Base-by-base conservation (phyloP, 495 filamentous ascomycete genomes). In the Penicillium pulvis region DNA sequence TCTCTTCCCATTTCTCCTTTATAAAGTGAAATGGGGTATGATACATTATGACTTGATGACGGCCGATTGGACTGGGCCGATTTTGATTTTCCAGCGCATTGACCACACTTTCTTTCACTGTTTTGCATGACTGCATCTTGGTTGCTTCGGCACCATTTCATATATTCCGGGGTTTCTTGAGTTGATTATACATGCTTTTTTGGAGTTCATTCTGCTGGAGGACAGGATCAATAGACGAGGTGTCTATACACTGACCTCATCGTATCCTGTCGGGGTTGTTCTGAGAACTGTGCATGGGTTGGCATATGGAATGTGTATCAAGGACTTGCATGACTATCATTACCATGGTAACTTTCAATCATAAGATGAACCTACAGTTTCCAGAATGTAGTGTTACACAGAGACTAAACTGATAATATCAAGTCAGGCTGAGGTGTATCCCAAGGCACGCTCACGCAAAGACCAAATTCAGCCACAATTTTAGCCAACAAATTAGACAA, bases 31-130 rank as follows among this genome's bases (percentile, higher is more conserved):
- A 10, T 24, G 28, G 36, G 43, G 16, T 36, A 66, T 58, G 59
- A 60, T 57, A 53, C 39, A 55, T 60, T 46, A 67, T 48, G 65
- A 65, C 26, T 19, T 58, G 55, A 67, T 58, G 65, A 65, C 23
- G 24, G 46, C 41, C 30, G 30, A 33, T 19, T 56, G 31, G 41
- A 56, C 24, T 56, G 31, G 41, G 52, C 24, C 30, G 33, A 52
- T 24, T 35, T 51, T 39, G 10, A 36, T 17, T 35, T 2, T 51
- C 35, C 53, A 57, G 56, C 46, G 51, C 60, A 59, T 59, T 51
- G 56, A 19, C 28, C 28, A 42, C 17, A 39, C 16, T 56, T 51
- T 45, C 39, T 51, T 51, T 51, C 19, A 33, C 39, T 53, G 14
- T 12, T 53, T 61, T 53, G 35, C 24, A 30, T 16, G 26, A 17